Conservation (phyloP, 805 yeast genomes). For the Kluyveromyces starmeri region DNA sequence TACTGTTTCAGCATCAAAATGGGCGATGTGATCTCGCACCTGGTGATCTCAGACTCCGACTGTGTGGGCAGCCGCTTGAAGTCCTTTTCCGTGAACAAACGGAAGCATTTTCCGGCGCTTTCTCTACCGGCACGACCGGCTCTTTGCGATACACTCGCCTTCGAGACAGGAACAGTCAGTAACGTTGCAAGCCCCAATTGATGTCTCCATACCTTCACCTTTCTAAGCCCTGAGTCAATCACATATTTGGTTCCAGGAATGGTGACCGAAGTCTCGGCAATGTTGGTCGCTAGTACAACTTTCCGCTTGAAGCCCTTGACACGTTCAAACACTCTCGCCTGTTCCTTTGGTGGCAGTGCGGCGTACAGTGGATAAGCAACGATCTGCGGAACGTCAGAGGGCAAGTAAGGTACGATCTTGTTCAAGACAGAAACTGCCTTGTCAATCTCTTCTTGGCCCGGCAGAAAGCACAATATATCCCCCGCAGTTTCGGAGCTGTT, state of each 20-base stretch:
- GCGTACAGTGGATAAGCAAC: slow-evolving; percentile 87
- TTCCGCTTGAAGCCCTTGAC: slow-evolving; percentile 64
- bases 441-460: slow-evolving; percentile 98
- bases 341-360: slow-evolving; percentile 79
- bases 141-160: slow-evolving; percentile 90
- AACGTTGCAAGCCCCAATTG: slow-evolving; percentile 87
- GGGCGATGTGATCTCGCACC: slow-evolving; percentile 81
- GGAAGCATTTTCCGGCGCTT: slow-evolving; percentile 77
- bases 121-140: slow-evolving; percentile 99
- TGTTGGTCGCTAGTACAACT: slow-evolving; percentile 85
- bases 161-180: slow-evolving; percentile 84
- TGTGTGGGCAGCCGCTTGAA: slow-evolving; percentile 56
- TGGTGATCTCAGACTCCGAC: slow-evolving; percentile 87
- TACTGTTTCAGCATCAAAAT: slow-evolving; percentile 74
- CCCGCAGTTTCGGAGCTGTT: slow-evolving; percentile 73
- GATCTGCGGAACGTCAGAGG: slow-evolving; percentile 52
- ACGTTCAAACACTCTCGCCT: slow-evolving; percentile 66
- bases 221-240: slow-evolving; percentile 84
- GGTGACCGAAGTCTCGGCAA: slow-evolving; percentile 96
- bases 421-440: slow-evolving; percentile 58
- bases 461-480: slow-evolving; percentile 83
- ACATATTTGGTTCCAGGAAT: slow-evolving; percentile 92
- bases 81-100: slow-evolving; percentile 71
- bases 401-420: slow-evolving; percentile 53
- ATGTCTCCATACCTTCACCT: slow-evolving; percentile 92